Evolutionary conservation across 306 rosid species (phyloP).

Genomic region (Cucumis cinereus): DNA sequence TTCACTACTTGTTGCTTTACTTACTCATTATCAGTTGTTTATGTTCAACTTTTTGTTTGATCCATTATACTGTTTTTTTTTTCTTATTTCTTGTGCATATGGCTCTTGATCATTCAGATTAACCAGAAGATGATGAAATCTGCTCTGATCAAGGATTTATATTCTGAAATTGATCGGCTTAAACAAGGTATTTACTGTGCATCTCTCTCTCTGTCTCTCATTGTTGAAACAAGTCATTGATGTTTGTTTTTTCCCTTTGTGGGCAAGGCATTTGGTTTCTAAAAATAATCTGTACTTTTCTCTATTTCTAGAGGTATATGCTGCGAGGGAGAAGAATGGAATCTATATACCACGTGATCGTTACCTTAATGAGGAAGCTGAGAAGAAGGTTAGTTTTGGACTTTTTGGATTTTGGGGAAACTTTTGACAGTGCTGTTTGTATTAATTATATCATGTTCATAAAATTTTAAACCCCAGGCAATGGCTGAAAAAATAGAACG

Average conservation of each 20-base stretch:
- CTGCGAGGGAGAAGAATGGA: conserved; percentile 99
- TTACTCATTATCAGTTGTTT: conserved; percentile 7
- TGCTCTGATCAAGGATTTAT: conserved; percentile 92
- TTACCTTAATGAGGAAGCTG: conserved; percentile 88
- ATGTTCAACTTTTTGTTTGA: not conserved
- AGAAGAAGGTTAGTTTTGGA: conserved; percentile 62
- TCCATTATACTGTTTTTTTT: not conserved
- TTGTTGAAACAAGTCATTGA: not conserved
- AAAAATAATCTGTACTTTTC: not conserved
- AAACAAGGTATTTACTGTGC: conserved; percentile 58
- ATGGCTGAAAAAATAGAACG: conserved; percentile 96
- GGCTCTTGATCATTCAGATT: conserved; percentile 38
- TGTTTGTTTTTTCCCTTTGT: not conserved
- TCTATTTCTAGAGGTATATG: conserved; percentile 65
- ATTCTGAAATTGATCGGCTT: conserved; percentile 87
- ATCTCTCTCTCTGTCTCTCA: not conserved
- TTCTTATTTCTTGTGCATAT: not conserved
- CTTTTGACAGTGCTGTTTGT: not conserved
- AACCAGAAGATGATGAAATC: conserved; percentile 99
- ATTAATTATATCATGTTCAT: conserved; percentile 5
- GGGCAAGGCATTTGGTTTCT: conserved; percentile 2
- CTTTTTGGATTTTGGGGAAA: not conserved
- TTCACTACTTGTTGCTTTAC: conserved; percentile 19
- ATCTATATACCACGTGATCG: conserved; percentile 99
- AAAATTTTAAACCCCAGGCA: conserved; percentile 35